These are phyloP conservation scores for Xylariaceae sp. DNA, from an alignment of 2,329 filamentous ascomycete genomes.

Conservation along the genomic window DNA sequence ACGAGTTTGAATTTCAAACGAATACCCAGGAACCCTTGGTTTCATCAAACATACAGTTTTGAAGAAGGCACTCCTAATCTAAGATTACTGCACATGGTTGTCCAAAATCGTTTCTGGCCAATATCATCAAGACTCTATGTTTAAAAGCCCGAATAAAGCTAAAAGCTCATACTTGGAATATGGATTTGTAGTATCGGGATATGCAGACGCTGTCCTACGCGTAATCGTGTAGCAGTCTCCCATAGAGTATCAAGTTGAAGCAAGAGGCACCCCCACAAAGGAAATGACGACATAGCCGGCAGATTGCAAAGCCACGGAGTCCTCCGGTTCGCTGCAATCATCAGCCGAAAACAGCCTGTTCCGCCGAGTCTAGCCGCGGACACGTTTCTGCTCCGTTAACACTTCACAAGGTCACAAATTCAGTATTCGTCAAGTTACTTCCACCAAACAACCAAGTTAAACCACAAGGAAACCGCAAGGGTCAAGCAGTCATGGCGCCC, in stretches of 20 bases:
- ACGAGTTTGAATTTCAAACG: conserved; percentile 18
- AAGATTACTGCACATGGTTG: not conserved
- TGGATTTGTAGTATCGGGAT: not conserved
- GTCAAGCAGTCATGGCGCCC: conserved; percentile 46
- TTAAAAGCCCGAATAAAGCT: not conserved
- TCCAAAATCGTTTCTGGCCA: not conserved
- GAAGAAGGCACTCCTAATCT: not conserved
- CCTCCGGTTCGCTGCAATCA: not conserved
- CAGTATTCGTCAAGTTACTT: conserved; percentile 11
- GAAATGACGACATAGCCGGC: not conserved
- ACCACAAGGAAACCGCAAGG: not conserved
- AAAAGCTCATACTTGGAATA: not conserved
- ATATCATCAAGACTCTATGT: not conserved
- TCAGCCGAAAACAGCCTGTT: conserved; percentile 19
- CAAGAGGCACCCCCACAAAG: not conserved
- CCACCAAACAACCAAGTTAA: not conserved
- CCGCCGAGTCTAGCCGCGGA: conserved; percentile 8
- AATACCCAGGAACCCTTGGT: conserved; percentile 21
- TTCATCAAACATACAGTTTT: conserved; percentile 4
- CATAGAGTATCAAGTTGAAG: too few species aligned
- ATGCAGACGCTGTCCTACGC: too few species aligned
- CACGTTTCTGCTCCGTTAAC: conserved; percentile 14
- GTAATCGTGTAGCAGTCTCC: too few species aligned
- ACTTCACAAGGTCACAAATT: conserved; percentile 1
- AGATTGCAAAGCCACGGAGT: not conserved